Evolutionary conservation across 768 basidiomycete species (phyloP).

Genomic region (Hortiboletus flavorubellus): DNA sequence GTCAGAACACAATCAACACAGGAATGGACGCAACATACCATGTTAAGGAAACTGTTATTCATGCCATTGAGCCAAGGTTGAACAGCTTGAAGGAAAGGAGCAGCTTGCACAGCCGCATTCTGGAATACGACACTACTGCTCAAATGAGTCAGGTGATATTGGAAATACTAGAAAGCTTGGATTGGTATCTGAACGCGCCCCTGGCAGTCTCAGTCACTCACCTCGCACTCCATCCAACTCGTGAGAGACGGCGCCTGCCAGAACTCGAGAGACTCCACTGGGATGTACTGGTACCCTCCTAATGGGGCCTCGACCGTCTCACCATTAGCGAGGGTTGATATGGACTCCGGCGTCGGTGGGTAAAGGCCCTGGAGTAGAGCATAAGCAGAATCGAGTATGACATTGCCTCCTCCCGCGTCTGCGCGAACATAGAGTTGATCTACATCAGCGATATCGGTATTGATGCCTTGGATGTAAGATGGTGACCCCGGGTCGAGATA

Average conservation of each 20-base stretch:
- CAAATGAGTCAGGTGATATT: constrained; percentile 22
- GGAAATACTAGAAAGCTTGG: constrained; percentile 24
- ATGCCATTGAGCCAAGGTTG: constrained; percentile 67
- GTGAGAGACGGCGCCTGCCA: constrained; percentile 60
- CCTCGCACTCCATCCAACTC: constrained; percentile 67
- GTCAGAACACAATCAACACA: constrained; percentile 6
- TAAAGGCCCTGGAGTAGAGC: constrained; percentile 82
- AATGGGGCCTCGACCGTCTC: constrained; percentile 68
- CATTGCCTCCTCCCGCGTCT: constrained; percentile 70
- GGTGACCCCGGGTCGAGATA: constrained; percentile 65
- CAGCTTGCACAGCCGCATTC: constrained; percentile 48
- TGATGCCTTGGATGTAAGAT: constrained; percentile 65
- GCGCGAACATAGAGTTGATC: constrained; percentile 70
- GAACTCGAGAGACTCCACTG: constrained; percentile 57
- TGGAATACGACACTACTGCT: constrained; percentile 42
- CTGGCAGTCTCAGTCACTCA: constrained; percentile 14
- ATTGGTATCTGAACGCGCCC: not conserved
- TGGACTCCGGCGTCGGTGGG: constrained; percentile 66
- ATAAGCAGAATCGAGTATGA: constrained; percentile 80
- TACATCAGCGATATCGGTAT: constrained; percentile 63
- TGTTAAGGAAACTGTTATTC: constrained; percentile 60
- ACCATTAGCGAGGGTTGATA: constrained; percentile 70
- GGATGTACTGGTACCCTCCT: constrained; percentile 85
- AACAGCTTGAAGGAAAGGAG: constrained; percentile 61
- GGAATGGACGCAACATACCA: constrained; percentile 41